Percentiles rank a stretch among this genome's conserved stretches.
Evolutionary conservation across 768 basidiomycete genomes (phyloP).

Genomic region (Mycena polygramma): DNA sequence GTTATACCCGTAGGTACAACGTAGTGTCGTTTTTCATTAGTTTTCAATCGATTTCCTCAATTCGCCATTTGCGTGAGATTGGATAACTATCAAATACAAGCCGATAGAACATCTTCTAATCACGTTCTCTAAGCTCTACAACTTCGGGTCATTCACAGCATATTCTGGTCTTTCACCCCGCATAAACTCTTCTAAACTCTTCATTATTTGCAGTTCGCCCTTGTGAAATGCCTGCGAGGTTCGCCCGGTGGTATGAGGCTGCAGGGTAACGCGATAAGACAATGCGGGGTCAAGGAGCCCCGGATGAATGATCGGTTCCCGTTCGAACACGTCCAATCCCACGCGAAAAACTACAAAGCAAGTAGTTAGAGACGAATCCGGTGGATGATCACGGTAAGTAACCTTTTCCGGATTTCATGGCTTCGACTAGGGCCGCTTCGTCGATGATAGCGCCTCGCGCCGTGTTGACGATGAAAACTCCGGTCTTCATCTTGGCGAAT

Average conservation of each 20-base stretch:
- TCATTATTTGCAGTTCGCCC: constrained; percentile 26
- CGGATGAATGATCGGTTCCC: constrained; percentile 36
- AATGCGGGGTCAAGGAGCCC: constrained; percentile 35
- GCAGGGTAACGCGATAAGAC: constrained; percentile 31
- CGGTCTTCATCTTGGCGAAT: constrained; percentile 52
- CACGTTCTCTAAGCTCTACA: background rate
- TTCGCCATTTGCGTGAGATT: too few relatives aligned
- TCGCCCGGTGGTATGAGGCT: constrained; percentile 31
- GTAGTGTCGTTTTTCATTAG: too few relatives aligned
- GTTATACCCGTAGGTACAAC: too few relatives aligned
- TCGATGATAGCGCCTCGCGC: constrained; percentile 63
- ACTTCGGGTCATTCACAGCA: constrained; percentile 15
- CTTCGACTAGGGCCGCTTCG: constrained; percentile 57
- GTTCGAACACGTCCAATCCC: constrained; percentile 39
- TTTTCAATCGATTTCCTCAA: too few relatives aligned
- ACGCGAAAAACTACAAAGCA: constrained; percentile 30
- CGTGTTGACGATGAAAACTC: constrained; percentile 64
- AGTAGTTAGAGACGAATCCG: background rate
- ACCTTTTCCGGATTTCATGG: constrained; percentile 49
- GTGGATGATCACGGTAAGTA: background rate
- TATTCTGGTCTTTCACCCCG: constrained; percentile 17
- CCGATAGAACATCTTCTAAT: background rate
- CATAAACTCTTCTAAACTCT: constrained; percentile 34
- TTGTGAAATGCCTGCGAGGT: constrained; percentile 22
- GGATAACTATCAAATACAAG: too few relatives aligned